A percentile compares a stretch with the other conserved stretches of the same genome.
Conservation (phyloP, 2,329 filamentous ascomycete genomes). For the Claviceps sp. region DNA sequence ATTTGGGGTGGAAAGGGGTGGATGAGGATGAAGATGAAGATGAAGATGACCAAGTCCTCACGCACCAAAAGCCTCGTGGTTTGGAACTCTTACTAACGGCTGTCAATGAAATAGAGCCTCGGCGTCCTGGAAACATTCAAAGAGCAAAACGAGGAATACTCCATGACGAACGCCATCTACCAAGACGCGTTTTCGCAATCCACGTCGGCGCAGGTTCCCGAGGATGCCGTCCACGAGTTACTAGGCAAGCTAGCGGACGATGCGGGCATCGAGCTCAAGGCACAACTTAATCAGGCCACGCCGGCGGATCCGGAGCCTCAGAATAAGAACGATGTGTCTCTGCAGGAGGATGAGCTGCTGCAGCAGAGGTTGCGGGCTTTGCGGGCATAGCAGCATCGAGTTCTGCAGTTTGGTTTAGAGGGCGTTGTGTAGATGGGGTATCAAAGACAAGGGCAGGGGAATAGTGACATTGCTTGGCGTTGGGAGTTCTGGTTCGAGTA, state of each 20-base stretch:
- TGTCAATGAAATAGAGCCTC: constrained; percentile 29
- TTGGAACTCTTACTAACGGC: too few relatives aligned
- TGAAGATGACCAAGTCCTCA: too few relatives aligned
- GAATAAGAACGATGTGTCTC: constrained; percentile 50
- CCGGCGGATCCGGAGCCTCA: constrained; percentile 43
- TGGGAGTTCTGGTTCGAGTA: not conserved
- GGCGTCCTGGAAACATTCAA: constrained; percentile 48
- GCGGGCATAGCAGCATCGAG: constrained; percentile 26
- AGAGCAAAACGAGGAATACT: constrained; percentile 49
- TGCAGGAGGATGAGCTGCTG: constrained; percentile 67
- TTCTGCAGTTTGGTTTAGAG: not conserved
- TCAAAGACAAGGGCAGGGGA: not conserved
- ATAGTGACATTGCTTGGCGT: constrained; percentile 7
- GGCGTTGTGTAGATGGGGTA: not conserved
- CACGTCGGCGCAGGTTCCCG: constrained; percentile 56
- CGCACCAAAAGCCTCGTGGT: too few relatives aligned
- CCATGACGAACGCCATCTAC: constrained; percentile 60
- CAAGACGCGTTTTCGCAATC: constrained; percentile 73
- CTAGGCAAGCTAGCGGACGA: constrained; percentile 81
- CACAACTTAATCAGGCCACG: constrained; percentile 52
- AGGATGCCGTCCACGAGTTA: constrained; percentile 77
- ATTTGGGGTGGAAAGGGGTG: not conserved
- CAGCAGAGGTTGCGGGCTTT: constrained; percentile 45
- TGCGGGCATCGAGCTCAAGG: constrained; percentile 67
- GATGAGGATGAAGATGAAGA: too few relatives aligned